Evolutionary conservation across 1,284 basidiomycete species (phyloP).

Genomic region (Earliella scabrosa): DNA sequence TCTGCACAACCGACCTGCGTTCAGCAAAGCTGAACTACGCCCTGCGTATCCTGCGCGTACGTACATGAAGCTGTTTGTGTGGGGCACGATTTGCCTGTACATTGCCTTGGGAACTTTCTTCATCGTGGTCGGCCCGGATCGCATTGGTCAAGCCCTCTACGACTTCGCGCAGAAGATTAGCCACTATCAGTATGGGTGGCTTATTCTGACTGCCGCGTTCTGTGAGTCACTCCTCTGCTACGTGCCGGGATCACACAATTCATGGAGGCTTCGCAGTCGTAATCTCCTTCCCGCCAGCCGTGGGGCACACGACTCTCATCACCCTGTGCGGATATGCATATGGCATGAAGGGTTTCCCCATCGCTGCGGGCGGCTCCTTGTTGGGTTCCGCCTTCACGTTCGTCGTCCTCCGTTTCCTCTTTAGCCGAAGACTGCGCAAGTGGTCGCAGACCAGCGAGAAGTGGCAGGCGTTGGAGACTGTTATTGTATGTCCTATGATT

Average conservation of each 20-base stretch:
- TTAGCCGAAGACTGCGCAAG: conserved; percentile 53
- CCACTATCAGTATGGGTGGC: conserved; percentile 63
- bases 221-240: conserved; percentile 43
- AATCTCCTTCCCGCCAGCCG: conserved; percentile 78
- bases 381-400: conserved; percentile 74
- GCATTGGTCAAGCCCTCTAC: conserved; percentile 73
- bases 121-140: conserved; percentile 60
- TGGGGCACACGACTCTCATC: conserved; percentile 70
- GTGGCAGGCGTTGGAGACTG: conserved; percentile 78
- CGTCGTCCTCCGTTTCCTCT: conserved; percentile 60
- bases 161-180: conserved; percentile 68
- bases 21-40: not conserved
- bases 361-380: conserved; percentile 65
- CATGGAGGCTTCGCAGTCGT: conserved; percentile 45
- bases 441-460: conserved; percentile 70
- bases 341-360: conserved; percentile 73
- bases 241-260: conserved; percentile 4
- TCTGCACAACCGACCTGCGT: not conserved
- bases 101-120: conserved; percentile 47
- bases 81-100: conserved; percentile 50
- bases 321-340: conserved; percentile 84
- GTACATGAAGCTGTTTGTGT: conserved; percentile 42
- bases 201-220: conserved; percentile 55
- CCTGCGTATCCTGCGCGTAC: too few species aligned
- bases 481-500: conserved; percentile 58